These are phyloP conservation scores for Collybiopsis luxurians DNA, from an alignment of 768 basidiomycete species.

Conservation along the genomic window DNA sequence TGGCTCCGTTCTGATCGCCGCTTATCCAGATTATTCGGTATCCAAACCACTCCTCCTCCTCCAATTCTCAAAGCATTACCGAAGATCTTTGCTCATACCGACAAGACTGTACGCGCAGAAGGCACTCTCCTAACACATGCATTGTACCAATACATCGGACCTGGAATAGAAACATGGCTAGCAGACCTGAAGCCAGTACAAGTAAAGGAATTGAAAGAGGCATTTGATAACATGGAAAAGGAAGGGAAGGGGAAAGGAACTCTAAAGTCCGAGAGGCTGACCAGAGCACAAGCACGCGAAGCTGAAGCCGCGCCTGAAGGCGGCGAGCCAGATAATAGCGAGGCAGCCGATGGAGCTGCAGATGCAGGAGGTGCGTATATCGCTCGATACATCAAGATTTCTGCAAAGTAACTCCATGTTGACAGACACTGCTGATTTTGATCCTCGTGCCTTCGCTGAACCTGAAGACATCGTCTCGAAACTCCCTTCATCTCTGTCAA, in stretches of 20 bases:
- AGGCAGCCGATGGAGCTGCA: slow-evolving; percentile 22
- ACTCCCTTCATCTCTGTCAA: slow-evolving; percentile 72
- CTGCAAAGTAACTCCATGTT: slow-evolving; percentile 9
- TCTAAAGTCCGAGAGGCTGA: slow-evolving; percentile 76
- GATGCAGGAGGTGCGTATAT: slow-evolving; percentile 45
- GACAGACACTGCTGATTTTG: slow-evolving; percentile 53
- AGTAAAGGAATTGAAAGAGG: slow-evolving; percentile 91
- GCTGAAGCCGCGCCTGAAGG: slow-evolving; percentile 43
- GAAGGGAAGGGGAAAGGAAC: slow-evolving; percentile 84
- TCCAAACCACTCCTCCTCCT: slow-evolving; percentile 66
- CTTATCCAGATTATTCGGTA: slow-evolving; percentile 68
- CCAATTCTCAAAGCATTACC: slow-evolving; percentile 85
- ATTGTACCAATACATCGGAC: slow-evolving; percentile 85
- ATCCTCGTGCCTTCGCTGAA: slow-evolving; percentile 80
- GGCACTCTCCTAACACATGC: slow-evolving; percentile 72
- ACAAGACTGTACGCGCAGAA: slow-evolving; percentile 94
- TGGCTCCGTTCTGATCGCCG: slow-evolving; percentile 6
- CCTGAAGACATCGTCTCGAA: slow-evolving; percentile 75
- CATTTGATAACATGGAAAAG: slow-evolving; percentile 80
- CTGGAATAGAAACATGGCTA: slow-evolving; percentile 80
- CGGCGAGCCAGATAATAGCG: no score
- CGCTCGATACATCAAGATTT: background rate
- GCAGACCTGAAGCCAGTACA: slow-evolving; percentile 95
- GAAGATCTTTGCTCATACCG: slow-evolving; percentile 92
- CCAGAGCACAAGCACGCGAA: slow-evolving; percentile 74